Conservation (phyloP, 192 early-diverging fungal species). For the Podila horticola region DNA sequence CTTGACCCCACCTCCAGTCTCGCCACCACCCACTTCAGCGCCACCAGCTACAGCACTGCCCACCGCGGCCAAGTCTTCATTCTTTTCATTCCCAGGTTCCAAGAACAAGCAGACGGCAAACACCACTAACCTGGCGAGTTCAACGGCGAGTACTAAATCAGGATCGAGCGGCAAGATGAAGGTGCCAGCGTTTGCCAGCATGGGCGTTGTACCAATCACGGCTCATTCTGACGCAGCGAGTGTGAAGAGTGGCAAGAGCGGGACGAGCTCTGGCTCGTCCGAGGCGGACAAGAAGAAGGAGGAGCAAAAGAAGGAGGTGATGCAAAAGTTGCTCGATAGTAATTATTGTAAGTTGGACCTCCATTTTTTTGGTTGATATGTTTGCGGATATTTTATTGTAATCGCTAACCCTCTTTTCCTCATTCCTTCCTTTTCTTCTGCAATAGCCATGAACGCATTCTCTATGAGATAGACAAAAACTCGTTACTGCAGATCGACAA, state of each 20-base stretch:
- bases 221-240: constrained; percentile 16
- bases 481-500: no score
- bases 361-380: no score
- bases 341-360: constrained; percentile 7
- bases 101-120: constrained; percentile 27
- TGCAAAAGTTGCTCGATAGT: constrained; percentile 26
- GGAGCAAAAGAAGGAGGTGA: constrained; percentile 36
- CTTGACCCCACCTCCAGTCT: constrained; percentile 39
- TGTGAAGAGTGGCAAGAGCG: constrained; percentile 14
- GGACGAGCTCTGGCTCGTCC: constrained; percentile 10
- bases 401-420: no score
- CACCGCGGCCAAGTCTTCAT: constrained; percentile 27
- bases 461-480: no score
- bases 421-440: no score
- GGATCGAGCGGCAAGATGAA: constrained; percentile 9
- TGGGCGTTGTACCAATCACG: constrained; percentile 8
- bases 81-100: constrained; percentile 48
- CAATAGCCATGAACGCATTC: no score
- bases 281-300: constrained; percentile 27
- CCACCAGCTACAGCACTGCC: constrained; percentile 8
- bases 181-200: constrained; percentile 6
- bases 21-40: constrained; percentile 24
- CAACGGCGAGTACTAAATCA: constrained; percentile 20
- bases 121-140: constrained; percentile 5
- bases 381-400: no score